A percentile compares a stretch with the other conserved stretches of the same genome.
These are phyloP conservation scores for Lecanicillium sp. DNA, from an alignment of 2,329 filamentous ascomycete species.

Conservation along the genomic window DNA sequence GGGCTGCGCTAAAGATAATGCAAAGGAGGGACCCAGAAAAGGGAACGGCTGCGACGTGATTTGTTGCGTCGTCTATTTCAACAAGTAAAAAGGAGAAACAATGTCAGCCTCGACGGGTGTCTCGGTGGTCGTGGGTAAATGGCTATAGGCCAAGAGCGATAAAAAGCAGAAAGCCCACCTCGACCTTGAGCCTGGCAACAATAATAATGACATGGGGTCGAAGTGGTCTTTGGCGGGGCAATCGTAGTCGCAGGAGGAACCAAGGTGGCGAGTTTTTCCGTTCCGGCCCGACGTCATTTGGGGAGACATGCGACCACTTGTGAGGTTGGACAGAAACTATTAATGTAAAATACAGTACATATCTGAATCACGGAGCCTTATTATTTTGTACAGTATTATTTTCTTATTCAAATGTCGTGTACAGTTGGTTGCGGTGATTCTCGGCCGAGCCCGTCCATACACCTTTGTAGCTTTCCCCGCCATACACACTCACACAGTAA, in stretches of 20 bases:
- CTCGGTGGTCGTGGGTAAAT: slow-evolving; percentile 4
- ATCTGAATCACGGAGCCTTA: too few species aligned
- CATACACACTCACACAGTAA: too few species aligned
- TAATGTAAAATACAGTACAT: too few species aligned
- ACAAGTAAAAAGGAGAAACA: background rate
- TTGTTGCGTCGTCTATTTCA: slow-evolving; percentile 10
- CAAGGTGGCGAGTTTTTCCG: slow-evolving; percentile 27
- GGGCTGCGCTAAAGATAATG: too few species aligned
- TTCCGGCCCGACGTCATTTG: slow-evolving; percentile 14
- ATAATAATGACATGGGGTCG: slow-evolving; percentile 13
- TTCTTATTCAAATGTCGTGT: too few species aligned
- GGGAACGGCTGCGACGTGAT: slow-evolving; percentile 5
- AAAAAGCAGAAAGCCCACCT: slow-evolving; percentile 24
- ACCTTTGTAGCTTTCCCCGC: too few species aligned
- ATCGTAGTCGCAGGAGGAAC: slow-evolving; percentile 16
- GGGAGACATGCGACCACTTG: background rate
- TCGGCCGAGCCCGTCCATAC: too few species aligned
- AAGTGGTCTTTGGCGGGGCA: slow-evolving; percentile 27
- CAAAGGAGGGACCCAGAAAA: background rate
- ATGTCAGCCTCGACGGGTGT: background rate
- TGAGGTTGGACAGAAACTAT: background rate
- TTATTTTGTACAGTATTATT: too few species aligned
- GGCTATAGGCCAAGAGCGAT: slow-evolving; percentile 17
- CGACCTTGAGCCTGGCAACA: slow-evolving; percentile 8
- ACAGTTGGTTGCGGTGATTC: too few species aligned